phyloP scores from a whole-genome alignment of 805 yeast genomes.

The Kuraishia molischiana region DNA sequence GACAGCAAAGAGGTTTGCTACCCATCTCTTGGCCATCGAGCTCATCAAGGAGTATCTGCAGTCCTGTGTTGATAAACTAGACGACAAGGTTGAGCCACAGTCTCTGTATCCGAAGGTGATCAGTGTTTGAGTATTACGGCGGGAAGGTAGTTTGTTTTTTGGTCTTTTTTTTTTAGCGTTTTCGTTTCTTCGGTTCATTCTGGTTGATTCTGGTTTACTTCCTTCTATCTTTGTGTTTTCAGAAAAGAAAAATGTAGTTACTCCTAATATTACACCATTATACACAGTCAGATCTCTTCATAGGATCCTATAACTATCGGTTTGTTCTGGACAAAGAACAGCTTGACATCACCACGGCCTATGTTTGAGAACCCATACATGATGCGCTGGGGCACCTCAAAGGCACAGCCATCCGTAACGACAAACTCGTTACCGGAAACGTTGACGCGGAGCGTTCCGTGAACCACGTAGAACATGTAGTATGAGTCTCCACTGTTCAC shows the following conservation, averaged over 20 bases:
- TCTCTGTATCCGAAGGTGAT: background rate
- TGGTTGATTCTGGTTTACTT: too few species aligned
- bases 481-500: slow-evolving; percentile 57
- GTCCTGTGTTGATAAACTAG: background rate
- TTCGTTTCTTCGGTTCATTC: too few species aligned
- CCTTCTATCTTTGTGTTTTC: background rate
- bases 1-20: background rate
- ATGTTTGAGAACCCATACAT: slow-evolving; percentile 58
- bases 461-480: slow-evolving; percentile 65
- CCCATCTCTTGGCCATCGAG: background rate
- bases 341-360: slow-evolving; percentile 44
- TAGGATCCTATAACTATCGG: background rate
- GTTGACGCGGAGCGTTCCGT: slow-evolving; percentile 62
- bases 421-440: slow-evolving; percentile 49
- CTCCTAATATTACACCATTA: too few species aligned
- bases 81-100: background rate
- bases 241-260: too few species aligned
- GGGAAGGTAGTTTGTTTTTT: too few species aligned
- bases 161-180: too few species aligned
- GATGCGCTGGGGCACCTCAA: slow-evolving; percentile 74
- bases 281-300: too few species aligned
- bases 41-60: background rate
- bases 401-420: slow-evolving; percentile 64
- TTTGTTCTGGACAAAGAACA: slow-evolving; percentile 70
- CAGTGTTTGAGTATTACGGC: background rate